These are phyloP conservation scores for Leptographium galeiforme DNA, from an alignment of 2,329 filamentous ascomycete genomes.

Conservation along the genomic window DNA sequence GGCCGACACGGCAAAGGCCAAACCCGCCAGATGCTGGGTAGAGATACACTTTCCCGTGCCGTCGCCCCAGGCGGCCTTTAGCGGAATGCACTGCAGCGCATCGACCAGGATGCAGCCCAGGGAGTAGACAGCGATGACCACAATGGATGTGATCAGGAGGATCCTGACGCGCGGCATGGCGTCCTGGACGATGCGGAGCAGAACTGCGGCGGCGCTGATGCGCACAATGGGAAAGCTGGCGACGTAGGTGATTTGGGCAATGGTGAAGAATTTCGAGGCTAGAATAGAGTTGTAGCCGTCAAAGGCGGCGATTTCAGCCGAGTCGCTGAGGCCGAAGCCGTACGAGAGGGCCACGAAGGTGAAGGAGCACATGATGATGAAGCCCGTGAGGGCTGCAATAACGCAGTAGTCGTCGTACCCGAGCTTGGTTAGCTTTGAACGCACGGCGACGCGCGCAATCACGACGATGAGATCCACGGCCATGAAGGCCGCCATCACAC, in stretches of 20 bases:
- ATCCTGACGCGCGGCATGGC: not conserved
- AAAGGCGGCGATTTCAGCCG: not conserved
- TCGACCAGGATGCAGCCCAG: not conserved
- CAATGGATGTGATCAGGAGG: not conserved
- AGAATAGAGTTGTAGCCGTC: not conserved
- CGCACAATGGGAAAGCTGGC: not conserved
- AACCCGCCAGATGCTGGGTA: not conserved
- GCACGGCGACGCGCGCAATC: not conserved
- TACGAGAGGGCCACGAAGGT: not conserved
- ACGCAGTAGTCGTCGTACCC: not conserved
- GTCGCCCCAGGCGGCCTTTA: not conserved
- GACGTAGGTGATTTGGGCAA: not conserved
- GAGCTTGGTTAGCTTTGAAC: not conserved
- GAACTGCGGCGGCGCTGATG: not conserved
- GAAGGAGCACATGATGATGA: slow-evolving; percentile 1
- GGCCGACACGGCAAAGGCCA: not conserved
- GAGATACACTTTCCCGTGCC: not conserved
- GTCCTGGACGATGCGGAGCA: not conserved
- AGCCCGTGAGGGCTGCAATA: not conserved
- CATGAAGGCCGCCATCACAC: not conserved
- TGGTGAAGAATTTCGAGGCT: not conserved
- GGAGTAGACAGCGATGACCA: not conserved
- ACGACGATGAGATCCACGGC: not conserved
- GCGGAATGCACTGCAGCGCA: not conserved
- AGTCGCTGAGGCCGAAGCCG: not conserved